Evolutionary conservation across 2,329 filamentous ascomycete species (phyloP).

Genomic region (Pseudopyricularia javanii): DNA sequence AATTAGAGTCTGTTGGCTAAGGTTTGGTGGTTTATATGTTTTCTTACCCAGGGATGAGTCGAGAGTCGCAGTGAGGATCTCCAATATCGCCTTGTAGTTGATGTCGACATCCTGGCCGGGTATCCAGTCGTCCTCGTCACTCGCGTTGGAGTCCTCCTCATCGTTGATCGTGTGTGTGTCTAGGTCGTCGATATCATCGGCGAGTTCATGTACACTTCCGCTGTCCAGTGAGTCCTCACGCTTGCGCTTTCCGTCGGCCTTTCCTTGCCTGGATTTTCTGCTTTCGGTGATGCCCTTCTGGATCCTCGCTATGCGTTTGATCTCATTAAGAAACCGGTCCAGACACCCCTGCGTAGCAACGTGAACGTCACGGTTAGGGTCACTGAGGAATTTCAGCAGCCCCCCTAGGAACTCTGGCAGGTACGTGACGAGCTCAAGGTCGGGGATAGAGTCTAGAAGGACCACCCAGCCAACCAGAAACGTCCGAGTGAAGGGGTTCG

Average conservation of each 20-base stretch:
- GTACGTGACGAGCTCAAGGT: slow-evolving; percentile 86
- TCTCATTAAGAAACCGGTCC: slow-evolving; percentile 84
- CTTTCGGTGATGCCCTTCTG: slow-evolving; percentile 89
- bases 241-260: slow-evolving; percentile 54
- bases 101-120: slow-evolving; percentile 95
- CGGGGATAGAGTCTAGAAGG: slow-evolving; percentile 87
- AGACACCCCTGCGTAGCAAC: slow-evolving; percentile 80
- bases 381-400: slow-evolving; percentile 81
- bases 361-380: slow-evolving; percentile 87
- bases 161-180: slow-evolving; percentile 23
- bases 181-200: slow-evolving; percentile 49
- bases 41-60: slow-evolving; percentile 63
- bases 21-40: slow-evolving; percentile 6
- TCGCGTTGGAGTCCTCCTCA: slow-evolving; percentile 40
- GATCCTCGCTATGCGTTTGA: slow-evolving; percentile 84
- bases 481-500: slow-evolving; percentile 88
- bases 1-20: background rate
- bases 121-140: slow-evolving; percentile 85
- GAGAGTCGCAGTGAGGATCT: slow-evolving; percentile 82
- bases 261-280: slow-evolving; percentile 43
- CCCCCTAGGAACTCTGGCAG: slow-evolving; percentile 85
- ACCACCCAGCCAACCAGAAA: slow-evolving; percentile 97
- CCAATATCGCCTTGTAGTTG: slow-evolving; percentile 81
- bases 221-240: slow-evolving; percentile 58
- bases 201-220: slow-evolving; percentile 43